These are phyloP conservation scores for Monosporascus cannonballus DNA, from an alignment of 2,329 filamentous ascomycete species.

Conservation along the genomic window DNA sequence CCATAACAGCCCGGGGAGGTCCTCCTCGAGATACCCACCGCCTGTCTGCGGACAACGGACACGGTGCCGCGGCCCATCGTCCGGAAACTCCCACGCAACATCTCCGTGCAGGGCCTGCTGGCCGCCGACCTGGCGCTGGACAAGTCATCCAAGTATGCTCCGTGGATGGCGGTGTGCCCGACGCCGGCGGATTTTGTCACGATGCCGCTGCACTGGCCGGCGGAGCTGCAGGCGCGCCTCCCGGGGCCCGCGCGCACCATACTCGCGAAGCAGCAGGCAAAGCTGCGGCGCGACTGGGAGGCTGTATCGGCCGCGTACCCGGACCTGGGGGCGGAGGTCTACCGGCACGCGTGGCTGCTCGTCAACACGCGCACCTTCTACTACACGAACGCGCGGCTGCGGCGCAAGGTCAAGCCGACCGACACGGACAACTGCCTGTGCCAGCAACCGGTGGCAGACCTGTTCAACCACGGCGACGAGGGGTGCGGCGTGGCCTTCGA, in stretches of 20 bases:
- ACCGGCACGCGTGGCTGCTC: conserved; percentile 51
- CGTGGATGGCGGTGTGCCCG: conserved; percentile 66
- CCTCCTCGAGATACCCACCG: conserved; percentile 59
- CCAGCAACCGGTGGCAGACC: conserved; percentile 66
- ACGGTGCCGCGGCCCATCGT: conserved; percentile 50
- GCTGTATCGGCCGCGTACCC: conserved; percentile 37
- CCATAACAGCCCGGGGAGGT: conserved; percentile 46
- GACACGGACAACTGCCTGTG: conserved; percentile 54
- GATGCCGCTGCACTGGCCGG: conserved; percentile 48
- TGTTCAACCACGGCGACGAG: conserved; percentile 54
- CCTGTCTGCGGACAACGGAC: conserved; percentile 58
- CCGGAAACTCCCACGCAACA: conserved; percentile 43
- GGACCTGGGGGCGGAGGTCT: conserved; percentile 24
- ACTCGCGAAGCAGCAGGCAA: conserved; percentile 48
- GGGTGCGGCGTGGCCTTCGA: conserved; percentile 49
- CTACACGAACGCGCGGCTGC: conserved; percentile 40
- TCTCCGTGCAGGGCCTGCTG: conserved; percentile 64
- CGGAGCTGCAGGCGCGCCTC: conserved; percentile 38
- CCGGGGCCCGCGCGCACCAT: conserved; percentile 38
- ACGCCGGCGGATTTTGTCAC: conserved; percentile 49
- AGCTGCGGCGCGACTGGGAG: conserved; percentile 45
- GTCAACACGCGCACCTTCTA: conserved; percentile 60
- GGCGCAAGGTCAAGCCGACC: conserved; percentile 28
- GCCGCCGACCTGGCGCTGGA: conserved; percentile 62
- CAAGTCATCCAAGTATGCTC: conserved; percentile 36